phyloP scores from a whole-genome alignment of 345 rosid genomes.

The Capsella bursapastoris region DNA sequence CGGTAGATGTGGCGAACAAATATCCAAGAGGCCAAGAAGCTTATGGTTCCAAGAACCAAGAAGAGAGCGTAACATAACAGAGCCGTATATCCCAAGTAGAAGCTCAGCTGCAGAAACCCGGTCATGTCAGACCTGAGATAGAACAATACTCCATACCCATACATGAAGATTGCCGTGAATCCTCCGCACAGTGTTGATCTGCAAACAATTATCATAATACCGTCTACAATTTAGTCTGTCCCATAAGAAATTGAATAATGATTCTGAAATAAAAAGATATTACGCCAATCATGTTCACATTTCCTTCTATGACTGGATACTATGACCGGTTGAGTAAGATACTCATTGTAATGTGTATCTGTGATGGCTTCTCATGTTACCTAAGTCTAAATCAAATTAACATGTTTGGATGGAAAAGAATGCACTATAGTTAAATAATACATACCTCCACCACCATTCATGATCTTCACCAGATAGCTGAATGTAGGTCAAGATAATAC shows the following conservation, averaged over 20 bases:
- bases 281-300: slow-evolving; percentile 15
- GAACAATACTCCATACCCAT: slow-evolving; percentile 66
- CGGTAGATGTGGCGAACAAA: slow-evolving; percentile 63
- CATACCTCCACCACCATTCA: slow-evolving; percentile 98
- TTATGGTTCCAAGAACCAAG: slow-evolving; percentile 68
- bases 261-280: slow-evolving; percentile 1
- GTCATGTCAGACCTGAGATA: slow-evolving; percentile 69
- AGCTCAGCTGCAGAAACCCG: slow-evolving; percentile 69
- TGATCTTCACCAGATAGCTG: slow-evolving; percentile 90
- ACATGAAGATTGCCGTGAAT: slow-evolving; percentile 69
- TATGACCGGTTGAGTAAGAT: not conserved
- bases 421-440: slow-evolving; percentile 22
- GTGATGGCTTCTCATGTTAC: slow-evolving; percentile 6
- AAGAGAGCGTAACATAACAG: slow-evolving; percentile 74
- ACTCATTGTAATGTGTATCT: not conserved
- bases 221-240: not conserved
- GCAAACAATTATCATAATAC: slow-evolving; percentile 35
- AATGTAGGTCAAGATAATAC: slow-evolving; percentile 75
- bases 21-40: slow-evolving; percentile 65
- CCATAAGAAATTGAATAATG: not conserved
- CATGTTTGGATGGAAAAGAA: not conserved
- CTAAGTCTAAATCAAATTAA: not conserved
- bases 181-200: slow-evolving; percentile 78
- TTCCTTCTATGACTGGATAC: not conserved
- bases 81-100: slow-evolving; percentile 71